A percentile compares a stretch with the other conserved stretches of the same genome.
phyloP scores from a whole-genome alignment of 371 early-diverging fungal species.

The Circinella minor region DNA sequence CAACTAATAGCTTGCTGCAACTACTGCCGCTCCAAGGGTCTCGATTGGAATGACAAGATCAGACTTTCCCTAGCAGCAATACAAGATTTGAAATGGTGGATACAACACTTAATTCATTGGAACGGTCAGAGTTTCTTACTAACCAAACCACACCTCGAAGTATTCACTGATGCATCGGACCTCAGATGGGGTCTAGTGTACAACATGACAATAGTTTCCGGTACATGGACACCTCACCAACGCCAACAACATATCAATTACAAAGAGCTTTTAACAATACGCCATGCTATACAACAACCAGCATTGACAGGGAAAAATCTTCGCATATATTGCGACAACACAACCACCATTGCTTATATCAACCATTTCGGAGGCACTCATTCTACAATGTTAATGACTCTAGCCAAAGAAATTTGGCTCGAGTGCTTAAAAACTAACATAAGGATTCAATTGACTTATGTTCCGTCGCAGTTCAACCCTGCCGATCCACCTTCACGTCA shows the following conservation, averaged over 20 bases:
- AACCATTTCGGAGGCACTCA: conserved; percentile 36
- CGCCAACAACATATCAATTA: background rate
- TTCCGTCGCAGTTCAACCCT: background rate
- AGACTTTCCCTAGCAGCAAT: no score
- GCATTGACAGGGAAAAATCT: conserved; percentile 9
- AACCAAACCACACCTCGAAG: conserved; percentile 12
- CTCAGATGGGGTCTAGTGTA: conserved; percentile 31
- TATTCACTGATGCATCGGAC: conserved; percentile 35
- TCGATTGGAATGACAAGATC: no score
- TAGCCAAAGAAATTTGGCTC: conserved; percentile 23
- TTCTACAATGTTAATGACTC: conserved; percentile 17
- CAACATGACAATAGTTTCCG: conserved; percentile 3
- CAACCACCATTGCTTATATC: conserved; percentile 32
- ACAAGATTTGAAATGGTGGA: conserved; percentile 34
- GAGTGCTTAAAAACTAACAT: conserved; percentile 26
- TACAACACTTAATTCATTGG: conserved; percentile 17
- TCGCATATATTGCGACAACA: conserved; percentile 32
- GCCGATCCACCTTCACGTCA: background rate
- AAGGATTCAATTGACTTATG: conserved; percentile 4
- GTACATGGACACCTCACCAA: conserved; percentile 19
- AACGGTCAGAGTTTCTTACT: conserved; percentile 27
- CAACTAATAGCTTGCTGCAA: no score
- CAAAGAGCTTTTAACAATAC: conserved; percentile 23
- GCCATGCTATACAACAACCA: conserved; percentile 16
- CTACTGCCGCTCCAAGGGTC: no score